Conservation (phyloP, 2,329 filamentous ascomycete genomes). For the Pseudogymnoascus sp. region DNA sequence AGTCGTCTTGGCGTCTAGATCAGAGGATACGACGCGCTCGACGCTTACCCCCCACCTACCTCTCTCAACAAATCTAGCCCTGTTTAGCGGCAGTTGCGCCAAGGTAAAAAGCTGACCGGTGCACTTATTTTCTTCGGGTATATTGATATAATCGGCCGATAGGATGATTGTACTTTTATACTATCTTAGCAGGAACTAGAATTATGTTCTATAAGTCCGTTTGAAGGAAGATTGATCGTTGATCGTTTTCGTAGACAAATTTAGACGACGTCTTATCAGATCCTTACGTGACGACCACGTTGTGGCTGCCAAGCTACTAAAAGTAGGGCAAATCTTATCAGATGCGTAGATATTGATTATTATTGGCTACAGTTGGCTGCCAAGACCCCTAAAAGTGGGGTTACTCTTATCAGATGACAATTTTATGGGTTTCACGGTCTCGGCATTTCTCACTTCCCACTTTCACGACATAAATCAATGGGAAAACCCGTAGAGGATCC, state of each 20-base stretch:
- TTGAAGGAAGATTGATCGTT: neutral
- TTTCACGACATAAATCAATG: neutral
- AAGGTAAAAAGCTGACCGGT: neutral
- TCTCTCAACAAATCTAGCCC: neutral
- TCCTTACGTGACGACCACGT: neutral
- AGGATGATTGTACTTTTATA: neutral
- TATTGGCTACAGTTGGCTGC: neutral
- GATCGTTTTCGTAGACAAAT: neutral
- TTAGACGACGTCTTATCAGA: neutral
- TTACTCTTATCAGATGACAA: neutral
- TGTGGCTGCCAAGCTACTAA: neutral
- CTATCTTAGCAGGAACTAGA: neutral
- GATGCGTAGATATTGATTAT: neutral
- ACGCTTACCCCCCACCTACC: neutral
- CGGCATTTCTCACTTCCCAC: neutral
- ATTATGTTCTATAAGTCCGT: neutral
- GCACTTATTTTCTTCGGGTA: neutral
- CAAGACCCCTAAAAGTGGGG: neutral
- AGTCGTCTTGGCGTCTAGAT: neutral
- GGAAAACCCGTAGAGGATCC: neutral
- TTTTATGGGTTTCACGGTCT: neutral
- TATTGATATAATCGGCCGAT: neutral
- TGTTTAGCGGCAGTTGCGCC: neutral
- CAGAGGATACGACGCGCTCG: neutral
- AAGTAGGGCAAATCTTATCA: neutral